phyloP scores from a whole-genome alignment of 495 filamentous ascomycete genomes.

The Delitschia confertaspora region DNA sequence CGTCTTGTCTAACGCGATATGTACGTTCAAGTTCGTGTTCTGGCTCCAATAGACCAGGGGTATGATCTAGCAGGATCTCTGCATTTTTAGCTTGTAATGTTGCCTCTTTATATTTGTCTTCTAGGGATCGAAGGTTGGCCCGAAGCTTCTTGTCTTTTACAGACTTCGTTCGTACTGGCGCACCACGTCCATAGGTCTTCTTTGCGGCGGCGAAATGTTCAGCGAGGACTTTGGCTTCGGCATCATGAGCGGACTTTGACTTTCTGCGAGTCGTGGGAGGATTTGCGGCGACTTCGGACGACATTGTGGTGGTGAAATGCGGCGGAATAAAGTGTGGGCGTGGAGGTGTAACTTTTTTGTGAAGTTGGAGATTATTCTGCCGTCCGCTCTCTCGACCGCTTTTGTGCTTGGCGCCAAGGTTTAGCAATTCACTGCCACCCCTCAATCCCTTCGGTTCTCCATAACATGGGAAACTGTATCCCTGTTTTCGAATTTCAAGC shows the following conservation, averaged over 20 bases:
- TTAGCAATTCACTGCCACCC: too few relatives aligned
- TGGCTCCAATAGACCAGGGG: conserved; percentile 77
- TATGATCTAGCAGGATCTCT: conserved; percentile 85
- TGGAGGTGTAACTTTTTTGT: too few relatives aligned
- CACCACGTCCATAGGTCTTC: conserved; percentile 74
- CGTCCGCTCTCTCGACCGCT: too few relatives aligned
- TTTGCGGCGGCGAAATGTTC: conserved; percentile 49
- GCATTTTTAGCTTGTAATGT: conserved; percentile 79
- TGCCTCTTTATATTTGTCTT: conserved; percentile 73
- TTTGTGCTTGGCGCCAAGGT: too few relatives aligned
- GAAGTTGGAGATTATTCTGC: too few relatives aligned
- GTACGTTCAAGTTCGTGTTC: conserved; percentile 83
- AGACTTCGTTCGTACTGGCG: conserved; percentile 47
- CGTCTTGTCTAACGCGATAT: conserved; percentile 82
- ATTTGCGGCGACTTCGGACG: conserved; percentile 1
- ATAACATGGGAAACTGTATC: too few relatives aligned
- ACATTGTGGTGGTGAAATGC: conserved; percentile 8
- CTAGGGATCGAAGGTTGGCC: conserved; percentile 65
- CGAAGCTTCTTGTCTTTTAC: conserved; percentile 83
- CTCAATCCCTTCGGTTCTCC: too few relatives aligned
- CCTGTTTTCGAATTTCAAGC: too few relatives aligned
- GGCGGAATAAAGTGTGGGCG: too few relatives aligned
- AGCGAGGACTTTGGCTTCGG: conserved; percentile 27
- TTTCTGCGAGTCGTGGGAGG: conserved; percentile 12
- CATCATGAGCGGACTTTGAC: conserved; percentile 21